Conservation (phyloP, 768 basidiomycete species). For the Boletus speciosus region DNA sequence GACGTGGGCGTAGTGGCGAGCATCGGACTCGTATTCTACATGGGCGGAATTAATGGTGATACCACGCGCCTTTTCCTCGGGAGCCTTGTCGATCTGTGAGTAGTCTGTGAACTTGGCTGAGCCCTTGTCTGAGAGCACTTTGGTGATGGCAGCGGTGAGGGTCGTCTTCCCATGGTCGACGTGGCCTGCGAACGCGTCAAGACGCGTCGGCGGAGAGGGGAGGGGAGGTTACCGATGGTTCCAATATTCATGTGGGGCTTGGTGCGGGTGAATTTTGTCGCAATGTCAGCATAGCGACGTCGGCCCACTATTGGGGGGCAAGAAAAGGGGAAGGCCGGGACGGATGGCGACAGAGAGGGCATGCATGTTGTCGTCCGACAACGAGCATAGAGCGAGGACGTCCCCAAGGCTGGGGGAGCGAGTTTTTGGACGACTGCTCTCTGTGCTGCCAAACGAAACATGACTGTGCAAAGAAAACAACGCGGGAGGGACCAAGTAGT, state of each 20-base stretch:
- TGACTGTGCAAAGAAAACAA: constrained; percentile 6
- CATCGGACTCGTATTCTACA: constrained; percentile 93
- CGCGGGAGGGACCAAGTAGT: neutral
- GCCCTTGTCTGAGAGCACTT: constrained; percentile 75
- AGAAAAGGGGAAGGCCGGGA: constrained; percentile 4
- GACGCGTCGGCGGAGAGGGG: constrained; percentile 11
- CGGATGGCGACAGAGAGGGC: neutral
- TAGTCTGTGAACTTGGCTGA: constrained; percentile 91
- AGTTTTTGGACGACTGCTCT: constrained; percentile 4
- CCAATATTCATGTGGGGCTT: constrained; percentile 97
- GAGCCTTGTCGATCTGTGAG: constrained; percentile 96
- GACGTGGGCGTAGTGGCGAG: constrained; percentile 94
- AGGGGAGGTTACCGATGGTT: constrained; percentile 62
- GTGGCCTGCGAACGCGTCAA: constrained; percentile 51
- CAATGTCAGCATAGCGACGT: constrained; percentile 73
- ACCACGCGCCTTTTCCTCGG: constrained; percentile 98
- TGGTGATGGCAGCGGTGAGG: constrained; percentile 93
- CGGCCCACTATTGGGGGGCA: constrained; percentile 1
- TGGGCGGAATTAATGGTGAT: constrained; percentile 99
- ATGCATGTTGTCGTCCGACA: constrained; percentile 13
- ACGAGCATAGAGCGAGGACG: constrained; percentile 6
- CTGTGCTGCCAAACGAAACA: constrained; percentile 32
- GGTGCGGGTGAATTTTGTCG: constrained; percentile 57
- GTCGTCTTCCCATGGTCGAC: constrained; percentile 99
- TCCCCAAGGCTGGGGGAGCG: neutral